These are phyloP conservation scores for Tolypocladium amazonense DNA, from an alignment of 2,329 filamentous ascomycete genomes.

Conservation along the genomic window DNA sequence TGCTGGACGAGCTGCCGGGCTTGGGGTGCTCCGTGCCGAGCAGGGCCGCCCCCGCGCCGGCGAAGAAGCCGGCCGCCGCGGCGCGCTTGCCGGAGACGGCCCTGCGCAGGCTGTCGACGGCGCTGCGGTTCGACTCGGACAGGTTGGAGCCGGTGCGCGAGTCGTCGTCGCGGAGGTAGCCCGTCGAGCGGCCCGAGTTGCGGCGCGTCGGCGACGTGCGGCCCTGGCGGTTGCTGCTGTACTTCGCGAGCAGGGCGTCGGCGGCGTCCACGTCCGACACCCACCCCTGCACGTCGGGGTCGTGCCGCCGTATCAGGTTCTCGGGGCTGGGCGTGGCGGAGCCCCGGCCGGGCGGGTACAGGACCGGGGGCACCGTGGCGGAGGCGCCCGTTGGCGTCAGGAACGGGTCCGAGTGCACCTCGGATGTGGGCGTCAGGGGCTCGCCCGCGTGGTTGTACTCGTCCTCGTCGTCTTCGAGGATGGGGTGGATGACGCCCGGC, in stretches of 20 bases:
- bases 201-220: constrained; percentile 28
- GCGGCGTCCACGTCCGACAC: constrained; percentile 44
- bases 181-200: constrained; percentile 23
- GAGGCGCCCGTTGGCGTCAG: constrained; percentile 26
- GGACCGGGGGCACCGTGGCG: constrained; percentile 7
- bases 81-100: constrained; percentile 19
- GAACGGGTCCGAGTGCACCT: constrained; percentile 37
- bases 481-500: constrained; percentile 42
- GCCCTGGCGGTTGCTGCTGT: constrained; percentile 23
- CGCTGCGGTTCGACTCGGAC: constrained; percentile 41
- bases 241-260: constrained; percentile 38
- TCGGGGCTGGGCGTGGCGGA: constrained; percentile 31
- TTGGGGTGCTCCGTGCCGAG: constrained; percentile 14
- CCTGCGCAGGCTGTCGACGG: constrained; percentile 28
- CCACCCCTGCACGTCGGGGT: constrained; percentile 49
- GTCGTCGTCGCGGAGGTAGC: constrained; percentile 30
- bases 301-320: constrained; percentile 17
- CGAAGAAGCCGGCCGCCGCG: neutral
- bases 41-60: neutral
- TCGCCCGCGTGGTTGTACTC: constrained; percentile 19
- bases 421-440: constrained; percentile 22
- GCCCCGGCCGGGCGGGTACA: constrained; percentile 19
- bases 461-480: constrained; percentile 49
- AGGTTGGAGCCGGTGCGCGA: constrained; percentile 45
- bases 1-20: constrained; percentile 28